Conservation (phyloP, 371 early-diverging fungal genomes). For the Rhizopus delemar region DNA sequence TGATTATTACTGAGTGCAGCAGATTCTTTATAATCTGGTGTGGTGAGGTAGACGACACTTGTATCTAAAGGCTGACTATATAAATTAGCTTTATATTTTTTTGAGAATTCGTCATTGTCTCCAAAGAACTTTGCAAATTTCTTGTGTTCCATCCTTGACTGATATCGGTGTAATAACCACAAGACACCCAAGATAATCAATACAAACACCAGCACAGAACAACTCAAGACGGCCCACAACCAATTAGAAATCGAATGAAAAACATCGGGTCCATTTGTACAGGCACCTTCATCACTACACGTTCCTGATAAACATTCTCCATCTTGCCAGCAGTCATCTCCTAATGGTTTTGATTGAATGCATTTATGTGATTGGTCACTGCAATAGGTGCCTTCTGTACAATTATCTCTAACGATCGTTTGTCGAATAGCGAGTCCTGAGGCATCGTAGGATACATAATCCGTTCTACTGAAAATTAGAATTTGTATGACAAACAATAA, state of each 20-base stretch:
- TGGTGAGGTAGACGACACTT: conserved; percentile 39
- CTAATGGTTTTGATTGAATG: conserved; percentile 8
- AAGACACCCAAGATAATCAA: conserved; percentile 19
- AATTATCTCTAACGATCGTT: conserved; percentile 35
- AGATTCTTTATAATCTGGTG: conserved; percentile 41
- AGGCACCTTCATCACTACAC: conserved; percentile 20
- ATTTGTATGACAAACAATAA: background rate
- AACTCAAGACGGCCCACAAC: conserved; percentile 26
- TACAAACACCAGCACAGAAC: conserved; percentile 25
- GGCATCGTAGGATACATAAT: conserved; percentile 35
- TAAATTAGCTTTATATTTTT: conserved; percentile 1
- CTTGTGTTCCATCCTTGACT: conserved; percentile 29
- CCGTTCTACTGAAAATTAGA: conserved; percentile 19
- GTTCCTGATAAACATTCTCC: conserved; percentile 21
- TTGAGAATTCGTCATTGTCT: conserved; percentile 24
- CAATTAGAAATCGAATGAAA: conserved; percentile 26
- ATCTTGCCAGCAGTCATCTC: conserved; percentile 25
- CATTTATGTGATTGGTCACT: conserved; percentile 10
- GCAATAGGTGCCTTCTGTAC: conserved; percentile 28
- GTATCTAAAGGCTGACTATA: background rate
- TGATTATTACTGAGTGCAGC: conserved; percentile 30
- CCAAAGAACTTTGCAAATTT: conserved; percentile 28
- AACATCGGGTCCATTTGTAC: conserved; percentile 16
- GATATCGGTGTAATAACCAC: conserved; percentile 35
- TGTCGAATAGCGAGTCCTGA: conserved; percentile 21